A percentile compares a stretch with the other conserved stretches of the same genome.
Evolutionary conservation across 2,329 filamentous ascomycete species (phyloP).

Genomic region (Elsinoe batatas): DNA sequence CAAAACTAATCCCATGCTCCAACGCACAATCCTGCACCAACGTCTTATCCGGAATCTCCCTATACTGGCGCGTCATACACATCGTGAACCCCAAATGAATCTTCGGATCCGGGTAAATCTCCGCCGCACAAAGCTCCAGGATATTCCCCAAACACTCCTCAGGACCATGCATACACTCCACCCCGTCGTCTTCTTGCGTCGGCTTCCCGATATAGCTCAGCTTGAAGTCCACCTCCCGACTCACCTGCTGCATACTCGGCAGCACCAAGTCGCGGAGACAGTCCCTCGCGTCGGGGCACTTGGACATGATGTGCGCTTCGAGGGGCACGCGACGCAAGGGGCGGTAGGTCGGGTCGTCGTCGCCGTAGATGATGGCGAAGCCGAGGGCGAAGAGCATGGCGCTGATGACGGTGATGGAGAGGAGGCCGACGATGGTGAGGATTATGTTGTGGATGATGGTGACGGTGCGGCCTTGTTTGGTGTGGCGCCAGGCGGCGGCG

Average conservation of each 20-base stretch:
- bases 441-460: constrained; percentile 26
- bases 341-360: constrained; percentile 17
- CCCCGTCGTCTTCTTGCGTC: constrained; percentile 64
- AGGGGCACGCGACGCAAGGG: constrained; percentile 52
- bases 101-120: constrained; percentile 75
- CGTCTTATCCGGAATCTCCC: constrained; percentile 64
- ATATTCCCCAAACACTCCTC: constrained; percentile 90
- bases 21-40: constrained; percentile 80
- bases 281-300: constrained; percentile 84
- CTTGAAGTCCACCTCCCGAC: constrained; percentile 80
- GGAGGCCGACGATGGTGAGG: constrained; percentile 21
- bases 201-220: constrained; percentile 80
- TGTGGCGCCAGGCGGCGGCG: constrained; percentile 25
- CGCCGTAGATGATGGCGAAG: constrained; percentile 20
- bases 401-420: constrained; percentile 20
- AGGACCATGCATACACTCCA: constrained; percentile 82
- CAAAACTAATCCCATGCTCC: constrained; percentile 81
- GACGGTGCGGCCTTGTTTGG: constrained; percentile 20
- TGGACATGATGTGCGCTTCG: constrained; percentile 88
- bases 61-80: constrained; percentile 71
- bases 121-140: constrained; percentile 79
- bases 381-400: constrained; percentile 21
- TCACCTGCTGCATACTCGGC: constrained; percentile 73
- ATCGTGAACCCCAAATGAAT: constrained; percentile 87
- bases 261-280: constrained; percentile 73